Evolutionary conservation across 2,329 filamentous ascomycete species (phyloP), one percentile per base, ranked within the genome.

Genomic region (Colletotrichum sp.): DNA sequence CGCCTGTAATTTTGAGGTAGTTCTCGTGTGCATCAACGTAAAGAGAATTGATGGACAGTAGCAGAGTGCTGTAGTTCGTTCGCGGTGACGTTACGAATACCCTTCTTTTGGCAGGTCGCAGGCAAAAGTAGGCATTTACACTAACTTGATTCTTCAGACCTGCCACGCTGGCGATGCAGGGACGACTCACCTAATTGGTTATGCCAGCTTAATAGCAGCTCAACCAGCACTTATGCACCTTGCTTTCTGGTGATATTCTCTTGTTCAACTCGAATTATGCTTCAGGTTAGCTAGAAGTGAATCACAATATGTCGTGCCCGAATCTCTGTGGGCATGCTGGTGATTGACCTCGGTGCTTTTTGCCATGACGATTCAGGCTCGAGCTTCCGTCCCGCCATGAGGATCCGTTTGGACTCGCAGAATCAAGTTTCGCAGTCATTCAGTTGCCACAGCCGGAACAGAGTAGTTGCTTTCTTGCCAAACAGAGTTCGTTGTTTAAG

Each of bases 301-400:
- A 52, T 52, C 44, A 21, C n/a, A 24, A 3, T 7, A 52, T 52
- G n/a, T 21, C 44, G 44, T 52, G 44, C 44, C n/a, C n/a, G n/a
- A 21, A 13, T 52, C 44, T 52, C 7, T 52, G 3, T 2, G 2
- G n/a, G 12, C n/a, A 52, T 21, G 6, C 44, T 52, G 5, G n/a
- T 52, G 44, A 24, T 18, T 21, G 6, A 13, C 44, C 44, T 52
- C n/a, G 1, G 44, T 24, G 44, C 6, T 21, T 21, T 21, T 7
- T 52, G 5, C 44, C 9, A 52, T 13, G 12, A 13, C 7, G n/a
- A 24, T 52, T 52, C 44, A 21, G n/a, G 44, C n/a, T 0, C 44
- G 4, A 24, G n/a, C 1, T 1, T 0, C 12, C 10, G n/a, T 52
- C 0, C 44, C n/a, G 1, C 44, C 3, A 52, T 52, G 0, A 24